Base-by-base conservation (phyloP, 2,329 filamentous ascomycete species). In the Bisporella sp. region DNA sequence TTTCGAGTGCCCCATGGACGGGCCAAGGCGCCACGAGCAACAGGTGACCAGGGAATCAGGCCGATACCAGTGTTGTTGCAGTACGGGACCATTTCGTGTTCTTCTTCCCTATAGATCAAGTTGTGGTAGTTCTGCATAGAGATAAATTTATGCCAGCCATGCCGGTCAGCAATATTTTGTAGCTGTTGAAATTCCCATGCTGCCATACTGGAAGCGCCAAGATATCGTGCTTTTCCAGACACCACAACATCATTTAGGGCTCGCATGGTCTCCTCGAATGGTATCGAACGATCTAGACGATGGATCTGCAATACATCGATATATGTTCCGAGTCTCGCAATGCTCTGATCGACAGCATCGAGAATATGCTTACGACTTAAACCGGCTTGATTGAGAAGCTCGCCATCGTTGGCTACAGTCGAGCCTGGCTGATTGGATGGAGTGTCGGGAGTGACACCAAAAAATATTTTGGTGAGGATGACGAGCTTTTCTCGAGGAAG, bases 381-480 rank as follows among this genome's bases (percentile, higher is more conserved):
- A 70, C 66, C 39, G 69, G 66, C 55, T 75, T 77, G 29, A 74
- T 72, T 57, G n/a, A n/a, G n/a, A n/a, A n/a, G n/a, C n/a, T n/a
- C n/a, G n/a, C n/a, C n/a, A n/a, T n/a, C n/a, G n/a, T n/a, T n/a
- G n/a, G n/a, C n/a, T n/a, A n/a, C n/a, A n/a, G n/a, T n/a, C n/a
- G n/a, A n/a, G n/a, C n/a, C n/a, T n/a, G n/a, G n/a, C n/a, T n/a
- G n/a, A n/a, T n/a, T n/a, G n/a, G n/a, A n/a, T n/a, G n/a, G n/a
- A n/a, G n/a, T n/a, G n/a, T n/a, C n/a, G n/a, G n/a, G n/a, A n/a
- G n/a, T n/a, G n/a, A n/a, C n/a, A n/a, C n/a, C n/a, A n/a, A n/a
- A n/a, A n/a, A n/a, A n/a, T n/a, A n/a, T n/a, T n/a, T 68, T 87
- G 86, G 77, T 79, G 56, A 86, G 66, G 59, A 87, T 78, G 28